Base-by-base conservation (phyloP, 2,329 filamentous ascomycete genomes). In the Mollisiaceae sp. region DNA sequence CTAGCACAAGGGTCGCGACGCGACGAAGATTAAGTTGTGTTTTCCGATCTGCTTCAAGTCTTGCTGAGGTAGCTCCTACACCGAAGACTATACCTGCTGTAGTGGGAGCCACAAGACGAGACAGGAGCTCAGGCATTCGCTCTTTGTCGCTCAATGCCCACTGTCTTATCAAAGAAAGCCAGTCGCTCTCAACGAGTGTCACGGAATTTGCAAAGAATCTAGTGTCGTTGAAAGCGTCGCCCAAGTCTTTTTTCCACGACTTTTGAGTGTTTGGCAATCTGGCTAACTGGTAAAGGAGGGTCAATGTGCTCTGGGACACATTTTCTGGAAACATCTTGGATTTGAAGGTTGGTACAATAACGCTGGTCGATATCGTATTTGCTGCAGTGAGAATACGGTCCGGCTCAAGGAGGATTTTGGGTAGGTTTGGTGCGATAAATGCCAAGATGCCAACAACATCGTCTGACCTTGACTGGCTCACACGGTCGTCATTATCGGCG, bases 61-160 rank as follows among this genome's bases (percentile, higher is more conserved):
- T 86, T 41, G 95, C 95, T 52, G 94, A 96, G 24, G 92, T 93
- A 8, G 95, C 95, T 12, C 96, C 96, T 0, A 99, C 95, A n/a
- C 95, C 95, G 74, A 99, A 99, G 76, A 99, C 94, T 71, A 99
- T 96, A 9, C 95, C 95, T 0, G 96, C 95, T 15, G 94, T 94
- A 1, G 94, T 93, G 6, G 95, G 95, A 4, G 94, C 86, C 6
- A 89, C 89, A 67, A 99, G 86, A 22, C 93, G 90, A 43, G 86
- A 83, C 9, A 98, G 79, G 4, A 97, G 82, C 67, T 99, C 95
- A 0, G 89, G 82, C 79, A 99, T 85, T 56, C 91, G 88, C 63
- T 97, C 94, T 78, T 97, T 97, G 77, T 99, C 95, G 18, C 87
- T 87, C 15, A 94, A 80, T 3, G 88, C 85, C 91, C 94, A 97